Base-by-base conservation (phyloP, 148 eudicot genomes). In the Suaeda aralocaspica region DNA sequence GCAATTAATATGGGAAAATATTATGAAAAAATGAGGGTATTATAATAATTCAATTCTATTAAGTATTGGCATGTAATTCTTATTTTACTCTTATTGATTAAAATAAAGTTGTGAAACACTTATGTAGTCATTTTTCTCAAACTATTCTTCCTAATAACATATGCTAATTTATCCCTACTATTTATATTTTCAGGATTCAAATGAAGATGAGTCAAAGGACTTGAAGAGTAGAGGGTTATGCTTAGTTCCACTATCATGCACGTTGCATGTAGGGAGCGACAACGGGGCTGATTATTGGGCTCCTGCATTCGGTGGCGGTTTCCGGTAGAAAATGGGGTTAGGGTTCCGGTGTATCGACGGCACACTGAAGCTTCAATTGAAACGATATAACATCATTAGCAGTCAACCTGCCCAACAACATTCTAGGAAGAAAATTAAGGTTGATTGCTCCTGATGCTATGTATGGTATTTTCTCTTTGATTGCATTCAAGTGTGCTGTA, bases 391-490 rank as follows among this genome's bases (percentile, higher is more conserved):
- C 88, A 92, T 92, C 97, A 89, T 84, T 80, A 89, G 89, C 97
- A 89, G 86, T 82, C 92, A 92, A 71, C 84, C 91, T 89, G 89
- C 89, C 78, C 53, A 69, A 71, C 14, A 24, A 52, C 31, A 41
- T 59, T 13, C 29, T 62, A 36, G 29, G 66, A 56, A 74, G 65
- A 64, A 69, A 79, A 69, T 21, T 34, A 92, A 92, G 97, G 85
- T 81, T 89, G 97, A 89, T 83, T 91, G 97, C 93, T 86, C 84
- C 80, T 91, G 94, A 91, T 91, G 92, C 84, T 88, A 87, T 88
- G 70, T 78, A 77, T 56, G 33, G 44, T 30, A 36, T 36, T 41
- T 25, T 68, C 63, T 80, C 74, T 73, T 69, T 67, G 66, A 59
- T 69, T 52, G 28, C 49, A 3, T 69, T 42, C 61, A 39, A 64